Conservation (phyloP, 441 rosid genomes). For the Arabidopsis hybrid region DNA sequence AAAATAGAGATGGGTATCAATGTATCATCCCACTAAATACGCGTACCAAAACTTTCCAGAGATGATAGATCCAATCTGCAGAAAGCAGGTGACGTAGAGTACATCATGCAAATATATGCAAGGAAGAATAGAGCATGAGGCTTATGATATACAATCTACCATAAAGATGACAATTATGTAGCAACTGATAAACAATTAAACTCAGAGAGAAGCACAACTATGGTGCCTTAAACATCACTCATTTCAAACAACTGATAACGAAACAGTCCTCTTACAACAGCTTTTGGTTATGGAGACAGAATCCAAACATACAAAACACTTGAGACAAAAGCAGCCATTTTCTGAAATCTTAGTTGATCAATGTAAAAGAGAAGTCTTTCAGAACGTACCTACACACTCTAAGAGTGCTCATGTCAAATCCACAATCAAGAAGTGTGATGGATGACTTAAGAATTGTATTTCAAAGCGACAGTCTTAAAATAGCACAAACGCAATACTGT, state of each 20-base stretch:
- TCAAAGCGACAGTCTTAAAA: too few relatives aligned
- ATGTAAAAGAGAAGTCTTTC: conserved; percentile 3
- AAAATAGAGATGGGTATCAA: neutral
- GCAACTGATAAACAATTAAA: neutral
- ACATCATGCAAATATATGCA: conserved; percentile 83
- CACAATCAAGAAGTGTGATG: conserved; percentile 73
- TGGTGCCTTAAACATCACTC: neutral
- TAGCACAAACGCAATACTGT: too few relatives aligned
- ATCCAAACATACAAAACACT: conserved; percentile 6
- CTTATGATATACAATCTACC: neutral
- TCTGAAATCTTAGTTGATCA: neutral
- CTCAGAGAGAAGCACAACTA: neutral
- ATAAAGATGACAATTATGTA: neutral
- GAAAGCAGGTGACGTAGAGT: conserved; percentile 82
- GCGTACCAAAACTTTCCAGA: conserved; percentile 37
- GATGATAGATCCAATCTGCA: conserved; percentile 74
- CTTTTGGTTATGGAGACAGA: conserved; percentile 17
- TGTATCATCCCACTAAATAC: conserved; percentile 65
- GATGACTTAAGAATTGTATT: too few relatives aligned
- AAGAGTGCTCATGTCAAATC: conserved; percentile 83
- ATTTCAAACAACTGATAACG: conserved; percentile 1
- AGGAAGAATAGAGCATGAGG: conserved; percentile 27
- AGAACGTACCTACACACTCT: conserved; percentile 84
- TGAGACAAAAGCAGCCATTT: conserved; percentile 16
- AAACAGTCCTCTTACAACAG: neutral